Evolutionary conservation across 441 rosid species (phyloP).

Genomic region (Gossypium trilobum): DNA sequence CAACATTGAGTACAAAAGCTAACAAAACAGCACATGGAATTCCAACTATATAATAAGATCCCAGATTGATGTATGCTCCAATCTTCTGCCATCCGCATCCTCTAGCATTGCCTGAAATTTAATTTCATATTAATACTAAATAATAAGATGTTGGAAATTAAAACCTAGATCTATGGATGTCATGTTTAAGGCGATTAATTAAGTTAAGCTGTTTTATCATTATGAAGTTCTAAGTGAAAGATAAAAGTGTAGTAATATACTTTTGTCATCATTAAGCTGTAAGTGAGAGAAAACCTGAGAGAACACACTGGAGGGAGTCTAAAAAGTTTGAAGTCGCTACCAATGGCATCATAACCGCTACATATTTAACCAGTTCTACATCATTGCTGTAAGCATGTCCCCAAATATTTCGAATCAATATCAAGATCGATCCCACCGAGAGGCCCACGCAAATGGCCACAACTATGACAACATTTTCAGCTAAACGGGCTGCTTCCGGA

Average conservation of each 20-base stretch:
- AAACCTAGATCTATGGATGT: not conserved
- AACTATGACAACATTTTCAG: not conserved
- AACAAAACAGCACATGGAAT: not conserved
- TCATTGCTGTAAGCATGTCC: not conserved
- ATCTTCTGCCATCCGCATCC: not conserved
- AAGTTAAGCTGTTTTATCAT: too few relatives aligned
- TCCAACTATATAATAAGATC: not conserved
- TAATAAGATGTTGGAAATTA: not conserved
- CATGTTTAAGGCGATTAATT: not conserved
- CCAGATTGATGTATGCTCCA: not conserved
- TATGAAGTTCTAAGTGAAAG: too few relatives aligned
- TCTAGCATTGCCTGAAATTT: not conserved
- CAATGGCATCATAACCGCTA: not conserved
- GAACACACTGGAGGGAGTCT: not conserved
- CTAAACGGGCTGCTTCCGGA: not conserved
- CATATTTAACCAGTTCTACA: not conserved
- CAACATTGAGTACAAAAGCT: not conserved
- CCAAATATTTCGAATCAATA: not conserved
- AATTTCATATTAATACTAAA: too few relatives aligned
- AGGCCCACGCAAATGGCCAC: not conserved
- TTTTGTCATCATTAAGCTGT: too few relatives aligned
- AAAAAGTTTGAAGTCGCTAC: not conserved
- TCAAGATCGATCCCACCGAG: not conserved
- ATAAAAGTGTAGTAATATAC: too few relatives aligned
- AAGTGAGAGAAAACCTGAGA: not conserved